Evolutionary conservation across 1,284 basidiomycete genomes (phyloP), one percentile per base, ranked within the genome.

Genomic region (Ganoderma meredithae): DNA sequence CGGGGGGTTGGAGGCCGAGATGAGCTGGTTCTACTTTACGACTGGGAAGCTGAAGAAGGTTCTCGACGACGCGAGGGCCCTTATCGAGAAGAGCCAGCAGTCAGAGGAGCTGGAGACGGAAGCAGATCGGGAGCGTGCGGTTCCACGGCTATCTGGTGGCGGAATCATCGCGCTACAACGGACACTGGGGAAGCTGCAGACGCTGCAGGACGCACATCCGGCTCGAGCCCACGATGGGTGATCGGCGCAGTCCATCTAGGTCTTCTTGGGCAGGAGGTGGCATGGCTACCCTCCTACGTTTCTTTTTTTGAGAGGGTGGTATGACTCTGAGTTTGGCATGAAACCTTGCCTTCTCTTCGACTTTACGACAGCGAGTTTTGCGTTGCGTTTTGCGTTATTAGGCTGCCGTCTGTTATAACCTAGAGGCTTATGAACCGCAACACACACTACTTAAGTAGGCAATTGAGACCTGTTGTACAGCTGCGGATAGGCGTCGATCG

Each of bases 121-220:
- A 40, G 83, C 76, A 15, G 81, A 88, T 66, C 81, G 80, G 17
- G 91, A 91, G 52, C 81, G 88, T 59, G 93, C 93, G 0, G 88
- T 96, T 41, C 92, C 93, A 13, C 85, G 90, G 65, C 77, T 97
- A 75, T 93, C 92, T 0, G 83, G 87, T 53, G 95, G 95, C 22
- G 95, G 94, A 0, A 92, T 94, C 60, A 89, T 97, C 72, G 88
- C 90, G 15, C 82, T 97, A 59, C 88, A 90, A 79, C 86, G 93
- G 82, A 93, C 88, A 70, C 81, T 95, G 76, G 75, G 63, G 22
- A 81, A 80, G 72, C 72, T 82, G 59, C 78, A 81, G 68, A 74
- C 73, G 44, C 71, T 80, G 39, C 70, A 73, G 33, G 76, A 77
- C 66, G 71, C 73, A 22, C 69, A 72, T 43, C 33, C 47, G 7